These are phyloP conservation scores for Plicaturopsis crispa DNA, from an alignment of 768 basidiomycete species.

Conservation along the genomic window DNA sequence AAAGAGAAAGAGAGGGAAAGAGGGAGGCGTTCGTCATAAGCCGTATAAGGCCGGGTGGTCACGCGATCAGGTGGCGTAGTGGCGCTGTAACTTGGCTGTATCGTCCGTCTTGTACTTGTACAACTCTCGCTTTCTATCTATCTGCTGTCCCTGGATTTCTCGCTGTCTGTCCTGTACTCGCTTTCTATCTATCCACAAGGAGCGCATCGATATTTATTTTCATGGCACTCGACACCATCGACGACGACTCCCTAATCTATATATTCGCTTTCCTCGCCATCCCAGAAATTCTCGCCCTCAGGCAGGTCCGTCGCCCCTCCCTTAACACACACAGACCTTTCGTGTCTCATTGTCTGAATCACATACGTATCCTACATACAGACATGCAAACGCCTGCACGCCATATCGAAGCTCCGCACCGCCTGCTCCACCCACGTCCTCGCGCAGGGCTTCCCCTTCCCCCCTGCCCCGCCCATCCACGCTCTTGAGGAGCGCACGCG, in stretches of 20 bases:
- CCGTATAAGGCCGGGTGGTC: too few relatives aligned
- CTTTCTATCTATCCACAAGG: too few relatives aligned
- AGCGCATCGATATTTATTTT: too few relatives aligned
- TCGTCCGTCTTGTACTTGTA: too few relatives aligned
- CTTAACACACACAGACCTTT: too few relatives aligned
- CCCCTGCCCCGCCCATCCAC: conserved; percentile 27
- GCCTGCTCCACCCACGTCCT: conserved; percentile 40
- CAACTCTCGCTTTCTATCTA: too few relatives aligned
- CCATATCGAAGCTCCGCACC: conserved; percentile 37
- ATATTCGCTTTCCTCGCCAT: conserved; percentile 28
- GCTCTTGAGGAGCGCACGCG: conserved; percentile 39
- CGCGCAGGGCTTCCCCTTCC: conserved; percentile 42
- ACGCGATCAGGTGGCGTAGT: too few relatives aligned
- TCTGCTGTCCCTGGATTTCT: too few relatives aligned
- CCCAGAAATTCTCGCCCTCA: conserved; percentile 31
- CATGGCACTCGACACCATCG: conserved; percentile 28
- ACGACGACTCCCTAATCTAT: conserved; percentile 30
- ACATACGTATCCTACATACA: conserved; percentile 13
- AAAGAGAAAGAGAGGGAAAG: too few relatives aligned
- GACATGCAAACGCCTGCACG: conserved; percentile 43
- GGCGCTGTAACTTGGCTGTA: too few relatives aligned
- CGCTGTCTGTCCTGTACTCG: too few relatives aligned
- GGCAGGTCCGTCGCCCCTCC: conserved; percentile 36
- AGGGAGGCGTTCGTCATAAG: too few relatives aligned
- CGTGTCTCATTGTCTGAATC: not conserved